Conservation (phyloP, 768 basidiomycete species). For the Mrakia gelida region DNA sequence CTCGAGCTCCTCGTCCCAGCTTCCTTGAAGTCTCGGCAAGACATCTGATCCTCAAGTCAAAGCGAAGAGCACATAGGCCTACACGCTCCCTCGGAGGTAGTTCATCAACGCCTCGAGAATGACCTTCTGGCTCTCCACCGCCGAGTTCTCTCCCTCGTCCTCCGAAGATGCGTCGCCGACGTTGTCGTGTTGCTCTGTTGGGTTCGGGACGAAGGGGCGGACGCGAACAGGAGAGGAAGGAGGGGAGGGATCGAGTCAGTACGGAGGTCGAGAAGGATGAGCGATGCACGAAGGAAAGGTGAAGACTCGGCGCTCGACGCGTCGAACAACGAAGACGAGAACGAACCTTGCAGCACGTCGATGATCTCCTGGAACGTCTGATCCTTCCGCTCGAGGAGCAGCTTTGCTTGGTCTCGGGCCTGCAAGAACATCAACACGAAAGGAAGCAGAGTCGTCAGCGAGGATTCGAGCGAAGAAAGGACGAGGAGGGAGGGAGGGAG, state of each 20-base stretch:
- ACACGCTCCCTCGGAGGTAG: constrained; percentile 34
- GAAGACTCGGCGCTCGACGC: neutral
- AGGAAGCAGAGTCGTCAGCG: neutral
- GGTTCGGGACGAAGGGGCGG: neutral
- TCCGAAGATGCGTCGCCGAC: constrained; percentile 50
- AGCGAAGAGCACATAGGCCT: neutral
- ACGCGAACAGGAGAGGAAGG: neutral
- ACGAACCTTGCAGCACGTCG: constrained; percentile 53
- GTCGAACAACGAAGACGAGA: neutral
- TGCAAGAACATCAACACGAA: constrained; percentile 42
- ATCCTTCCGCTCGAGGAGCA: constrained; percentile 71
- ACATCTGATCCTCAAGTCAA: too few relatives aligned
- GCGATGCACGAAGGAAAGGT: neutral
- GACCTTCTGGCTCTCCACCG: constrained; percentile 49
- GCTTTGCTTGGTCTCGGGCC: constrained; percentile 70
- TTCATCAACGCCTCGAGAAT: constrained; percentile 40
- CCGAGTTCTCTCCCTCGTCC: constrained; percentile 39
- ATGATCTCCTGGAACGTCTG: constrained; percentile 67
- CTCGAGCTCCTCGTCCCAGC: too few relatives aligned
- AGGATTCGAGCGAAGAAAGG: constrained; percentile 12
- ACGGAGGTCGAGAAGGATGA: too few relatives aligned
- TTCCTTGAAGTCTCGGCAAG: too few relatives aligned
- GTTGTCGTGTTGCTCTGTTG: constrained; percentile 62
- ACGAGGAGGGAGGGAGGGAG: constrained; percentile 10
- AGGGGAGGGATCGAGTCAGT: neutral